phyloP scores from a whole-genome alignment of 441 rosid genomes.

The Eutrema salsugineum region DNA sequence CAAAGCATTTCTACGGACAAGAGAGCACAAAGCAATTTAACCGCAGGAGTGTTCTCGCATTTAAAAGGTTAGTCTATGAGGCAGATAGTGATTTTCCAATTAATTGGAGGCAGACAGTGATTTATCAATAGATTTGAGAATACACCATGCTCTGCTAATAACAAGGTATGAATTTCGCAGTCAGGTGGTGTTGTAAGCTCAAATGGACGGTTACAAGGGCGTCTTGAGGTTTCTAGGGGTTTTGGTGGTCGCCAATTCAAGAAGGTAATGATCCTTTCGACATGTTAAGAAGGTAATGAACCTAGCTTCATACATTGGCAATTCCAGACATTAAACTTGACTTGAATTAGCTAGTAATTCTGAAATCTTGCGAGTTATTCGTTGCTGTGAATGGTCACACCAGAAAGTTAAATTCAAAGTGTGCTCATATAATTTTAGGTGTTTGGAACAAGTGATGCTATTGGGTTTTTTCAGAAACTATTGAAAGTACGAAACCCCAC shows the following conservation, averaged over 20 bases:
- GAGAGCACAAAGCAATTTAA: conserved; percentile 87
- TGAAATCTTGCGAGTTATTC: not conserved
- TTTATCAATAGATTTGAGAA: not conserved
- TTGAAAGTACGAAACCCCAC: conserved; percentile 48
- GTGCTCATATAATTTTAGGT: conserved; percentile 36
- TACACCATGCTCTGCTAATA: not conserved
- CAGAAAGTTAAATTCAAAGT: not conserved
- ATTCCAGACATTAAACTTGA: not conserved
- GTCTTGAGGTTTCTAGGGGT: conserved; percentile 88
- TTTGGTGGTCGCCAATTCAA: conserved; percentile 87
- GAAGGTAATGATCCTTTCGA: conserved; percentile 40
- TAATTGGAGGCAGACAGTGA: too few species aligned
- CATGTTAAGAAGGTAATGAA: not conserved
- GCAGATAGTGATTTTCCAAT: too few species aligned
- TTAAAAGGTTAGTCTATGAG: conserved; percentile 50
- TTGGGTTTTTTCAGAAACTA: conserved; percentile 65
- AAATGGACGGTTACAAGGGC: conserved; percentile 83
- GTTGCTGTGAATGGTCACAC: too few species aligned
- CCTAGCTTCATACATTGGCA: not conserved
- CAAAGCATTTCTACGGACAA: conserved; percentile 72
- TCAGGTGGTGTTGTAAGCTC: conserved; percentile 74
- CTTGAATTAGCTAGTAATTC: not conserved
- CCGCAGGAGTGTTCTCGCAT: conserved; percentile 85
- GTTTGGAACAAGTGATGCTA: conserved; percentile 85
- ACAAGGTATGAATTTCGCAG: conserved; percentile 30